Percentiles rank a stretch among this genome's conserved stretches.
Evolutionary conservation across 73 alveolate species (phyloP).

Genomic region (Uronychia setigera): DNA sequence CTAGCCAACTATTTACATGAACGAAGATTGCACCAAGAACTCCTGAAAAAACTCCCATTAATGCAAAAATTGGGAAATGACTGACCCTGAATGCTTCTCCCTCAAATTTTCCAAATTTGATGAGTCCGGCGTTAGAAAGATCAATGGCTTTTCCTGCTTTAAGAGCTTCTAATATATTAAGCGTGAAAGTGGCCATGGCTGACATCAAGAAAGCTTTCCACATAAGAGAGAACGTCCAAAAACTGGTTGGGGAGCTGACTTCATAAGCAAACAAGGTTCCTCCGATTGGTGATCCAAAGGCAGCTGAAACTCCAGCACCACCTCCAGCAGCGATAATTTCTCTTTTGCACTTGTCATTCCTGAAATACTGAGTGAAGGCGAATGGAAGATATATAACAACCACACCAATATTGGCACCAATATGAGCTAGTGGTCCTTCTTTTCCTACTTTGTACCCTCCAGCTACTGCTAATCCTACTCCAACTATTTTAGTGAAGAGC

Average conservation of each 20-base stretch:
- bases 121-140: slow-evolving; percentile 50
- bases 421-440: slow-evolving; percentile 71
- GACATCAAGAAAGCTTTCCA: slow-evolving; percentile 60
- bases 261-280: slow-evolving; percentile 63
- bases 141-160: slow-evolving; percentile 16
- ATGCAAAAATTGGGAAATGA: slow-evolving; percentile 31
- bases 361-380: slow-evolving; percentile 14
- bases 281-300: slow-evolving; percentile 70
- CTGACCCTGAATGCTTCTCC: slow-evolving; percentile 27
- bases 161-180: slow-evolving; percentile 24
- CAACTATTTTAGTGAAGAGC: slow-evolving; percentile 42
- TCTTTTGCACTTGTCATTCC: slow-evolving; percentile 55
- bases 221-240: slow-evolving; percentile 53
- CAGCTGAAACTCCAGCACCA: slow-evolving; percentile 68
- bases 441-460: slow-evolving; percentile 53
- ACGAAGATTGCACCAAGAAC: slow-evolving; percentile 51
- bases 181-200: slow-evolving; percentile 37
- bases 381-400: slow-evolving; percentile 36
- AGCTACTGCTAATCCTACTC: slow-evolving; percentile 51
- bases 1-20: slow-evolving; percentile 20
- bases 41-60: slow-evolving; percentile 51
- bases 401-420: slow-evolving; percentile 64
- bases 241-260: slow-evolving; percentile 45
- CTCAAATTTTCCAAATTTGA: slow-evolving; percentile 48
- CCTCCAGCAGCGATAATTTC: slow-evolving; percentile 70